Conservation (phyloP, 768 basidiomycete genomes). For the Cystobasidium onofrii region DNA sequence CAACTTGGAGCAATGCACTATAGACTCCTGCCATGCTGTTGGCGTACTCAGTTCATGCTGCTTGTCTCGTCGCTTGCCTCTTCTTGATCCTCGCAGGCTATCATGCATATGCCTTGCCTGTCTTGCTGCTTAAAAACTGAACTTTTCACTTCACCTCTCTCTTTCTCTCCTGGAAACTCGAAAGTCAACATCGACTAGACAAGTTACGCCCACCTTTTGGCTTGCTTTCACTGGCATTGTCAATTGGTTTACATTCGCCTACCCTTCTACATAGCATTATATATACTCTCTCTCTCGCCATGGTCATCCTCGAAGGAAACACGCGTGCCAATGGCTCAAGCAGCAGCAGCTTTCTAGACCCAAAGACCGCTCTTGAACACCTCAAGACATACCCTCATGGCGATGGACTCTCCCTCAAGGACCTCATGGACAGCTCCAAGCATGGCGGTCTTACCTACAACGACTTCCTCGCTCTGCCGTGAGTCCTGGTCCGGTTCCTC, state of each 20-base stretch:
- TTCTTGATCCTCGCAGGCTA: no score
- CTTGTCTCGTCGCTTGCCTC: no score
- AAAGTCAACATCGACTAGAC: background rate
- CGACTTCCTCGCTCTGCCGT: constrained; percentile 67
- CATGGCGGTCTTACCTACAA: constrained; percentile 96
- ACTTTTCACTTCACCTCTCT: background rate
- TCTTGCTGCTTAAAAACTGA: background rate
- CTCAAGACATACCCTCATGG: constrained; percentile 60
- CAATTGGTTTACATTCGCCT: background rate
- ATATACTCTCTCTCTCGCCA: background rate
- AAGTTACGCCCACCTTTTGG: constrained; percentile 1
- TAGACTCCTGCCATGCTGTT: no score
- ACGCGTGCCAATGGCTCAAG: constrained; percentile 26
- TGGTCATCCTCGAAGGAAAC: constrained; percentile 19
- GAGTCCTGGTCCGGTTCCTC: background rate
- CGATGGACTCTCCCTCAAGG: constrained; percentile 75
- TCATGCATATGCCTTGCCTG: background rate
- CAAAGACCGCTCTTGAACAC: constrained; percentile 64
- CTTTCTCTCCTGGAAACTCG: constrained; percentile 14
- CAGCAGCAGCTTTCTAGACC: constrained; percentile 54
- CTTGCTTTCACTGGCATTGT: background rate
- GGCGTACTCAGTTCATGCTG: background rate
- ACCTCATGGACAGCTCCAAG: constrained; percentile 77
- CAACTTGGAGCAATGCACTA: no score
- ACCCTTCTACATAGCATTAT: background rate